A percentile compares a stretch with the other conserved stretches of the same genome.
phyloP scores from a whole-genome alignment of 1,284 basidiomycete species.

The Erythrobasidium hasegawianum region DNA sequence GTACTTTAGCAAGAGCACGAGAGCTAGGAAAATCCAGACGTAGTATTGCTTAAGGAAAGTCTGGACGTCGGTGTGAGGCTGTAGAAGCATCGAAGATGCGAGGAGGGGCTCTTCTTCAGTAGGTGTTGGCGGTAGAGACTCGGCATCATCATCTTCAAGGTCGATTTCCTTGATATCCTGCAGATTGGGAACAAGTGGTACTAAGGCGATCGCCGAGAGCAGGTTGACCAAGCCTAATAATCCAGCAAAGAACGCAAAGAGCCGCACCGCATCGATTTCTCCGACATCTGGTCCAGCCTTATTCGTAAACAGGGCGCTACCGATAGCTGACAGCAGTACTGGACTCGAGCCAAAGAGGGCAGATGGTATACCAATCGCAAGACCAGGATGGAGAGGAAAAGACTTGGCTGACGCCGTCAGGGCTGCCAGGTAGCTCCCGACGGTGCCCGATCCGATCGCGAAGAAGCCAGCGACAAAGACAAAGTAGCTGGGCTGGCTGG shows the following conservation, averaged over 20 bases:
- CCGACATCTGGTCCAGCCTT: slow-evolving; percentile 15
- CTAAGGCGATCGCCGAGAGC: slow-evolving; percentile 36
- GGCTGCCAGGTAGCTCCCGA: slow-evolving; percentile 40
- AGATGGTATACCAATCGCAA: slow-evolving; percentile 42
- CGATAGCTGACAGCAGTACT: slow-evolving; percentile 41
- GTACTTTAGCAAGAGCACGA: slow-evolving; percentile 40
- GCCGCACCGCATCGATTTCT: slow-evolving; percentile 39
- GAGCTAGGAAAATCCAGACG: slow-evolving; percentile 41
- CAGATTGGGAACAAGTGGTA: slow-evolving; percentile 34
- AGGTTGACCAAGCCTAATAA: slow-evolving; percentile 38
- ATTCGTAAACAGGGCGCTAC: slow-evolving; percentile 39
- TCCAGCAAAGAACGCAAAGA: slow-evolving; percentile 41
- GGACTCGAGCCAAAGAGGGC: slow-evolving; percentile 44
- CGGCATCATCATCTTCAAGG: background rate
- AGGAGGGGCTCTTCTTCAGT: slow-evolving; percentile 6
- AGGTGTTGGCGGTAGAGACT: background rate
- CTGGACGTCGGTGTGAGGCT: slow-evolving; percentile 7
- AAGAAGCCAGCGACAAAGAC: slow-evolving; percentile 35
- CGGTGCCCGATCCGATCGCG: slow-evolving; percentile 39
- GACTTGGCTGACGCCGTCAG: slow-evolving; percentile 39
- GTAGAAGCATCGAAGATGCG: slow-evolving; percentile 4
- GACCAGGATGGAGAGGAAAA: slow-evolving; percentile 39
- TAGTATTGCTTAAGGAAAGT: slow-evolving; percentile 24
- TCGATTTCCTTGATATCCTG: slow-evolving; percentile 22
- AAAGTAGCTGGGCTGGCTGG: slow-evolving; percentile 9